Base-by-base conservation (phyloP, 345 rosid species). In the Mangifera indica region DNA sequence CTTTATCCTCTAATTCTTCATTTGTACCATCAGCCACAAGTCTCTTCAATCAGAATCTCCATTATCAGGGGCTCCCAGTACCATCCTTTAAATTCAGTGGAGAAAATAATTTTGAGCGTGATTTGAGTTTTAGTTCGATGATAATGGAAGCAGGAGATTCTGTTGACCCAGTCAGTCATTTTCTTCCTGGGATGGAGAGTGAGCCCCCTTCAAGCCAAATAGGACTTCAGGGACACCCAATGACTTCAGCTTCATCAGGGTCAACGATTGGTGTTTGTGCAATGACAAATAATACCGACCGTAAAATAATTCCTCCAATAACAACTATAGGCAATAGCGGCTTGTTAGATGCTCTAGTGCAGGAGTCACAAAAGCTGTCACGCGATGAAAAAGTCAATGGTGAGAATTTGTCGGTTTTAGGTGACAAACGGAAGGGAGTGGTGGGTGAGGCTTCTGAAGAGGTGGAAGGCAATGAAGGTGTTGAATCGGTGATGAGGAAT, bases 131-230 rank as follows among this genome's bases (percentile, higher is more conserved):
- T 61, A 83, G 86, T 72, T 86, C 92, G 29, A 71, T 87, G 83
- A 79, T 86, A 17, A 82, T 80, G 84, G 91, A 83, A 72, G 81
- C 53, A 82, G 91, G 84, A 72, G 81, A 44, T 80, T 74, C 59
- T 15, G 67, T 57, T 57, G 81, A 75, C 14, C 76, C 79, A 10
- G 10, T 58, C 60, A 51, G 55, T 60, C 60, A 59, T 37, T 63
- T 29, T 69, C 53, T 45, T 14, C 11, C 76, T 0, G 65, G 42
- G 26, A 22, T 56, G 15, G 59, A 51, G 11, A n/a, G 63, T 14
- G 89, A 84, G 78, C 87, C 76, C 72, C 82, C 88, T 86, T 87
- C 89, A 22, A 46, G 40, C 87, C 89, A 86, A 86, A 72, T 75
- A 15, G 74, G 78, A 45, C 76, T 74, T 48, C 67, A 49, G 63